phyloP scores from a whole-genome alignment of 768 basidiomycete genomes.

The Mycena floridula region DNA sequence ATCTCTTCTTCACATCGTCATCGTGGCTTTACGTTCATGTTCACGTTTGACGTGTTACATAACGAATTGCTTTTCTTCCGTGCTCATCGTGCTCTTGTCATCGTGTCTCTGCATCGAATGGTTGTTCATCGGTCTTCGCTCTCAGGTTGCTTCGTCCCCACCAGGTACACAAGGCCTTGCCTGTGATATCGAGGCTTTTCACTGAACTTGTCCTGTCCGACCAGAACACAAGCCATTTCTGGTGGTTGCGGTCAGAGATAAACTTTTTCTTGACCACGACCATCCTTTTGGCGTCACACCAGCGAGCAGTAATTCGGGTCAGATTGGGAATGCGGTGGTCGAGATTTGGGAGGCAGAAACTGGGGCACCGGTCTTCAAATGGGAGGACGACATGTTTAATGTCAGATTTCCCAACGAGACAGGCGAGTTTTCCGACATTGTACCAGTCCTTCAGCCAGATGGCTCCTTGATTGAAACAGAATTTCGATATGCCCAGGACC shows the following conservation, averaged over 20 bases:
- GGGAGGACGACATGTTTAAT: conserved; percentile 10
- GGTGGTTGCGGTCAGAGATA: conserved; percentile 6
- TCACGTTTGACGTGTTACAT: too few relatives aligned
- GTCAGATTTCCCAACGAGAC: background rate
- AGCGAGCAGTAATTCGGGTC: conserved; percentile 18
- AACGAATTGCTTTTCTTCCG: too few relatives aligned
- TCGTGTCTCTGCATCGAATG: too few relatives aligned
- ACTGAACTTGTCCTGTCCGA: conserved; percentile 17
- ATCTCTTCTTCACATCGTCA: too few relatives aligned
- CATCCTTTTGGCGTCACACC: conserved; percentile 19
- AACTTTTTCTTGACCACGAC: conserved; percentile 15
- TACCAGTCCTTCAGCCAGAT: too few relatives aligned
- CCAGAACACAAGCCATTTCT: conserved; percentile 19
- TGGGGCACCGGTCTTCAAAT: conserved; percentile 13
- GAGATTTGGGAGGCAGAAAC: conserved; percentile 17
- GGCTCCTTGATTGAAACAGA: too few relatives aligned
- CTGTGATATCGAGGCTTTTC: conserved; percentile 15
- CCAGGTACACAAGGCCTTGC: conserved; percentile 20
- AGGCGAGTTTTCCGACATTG: background rate
- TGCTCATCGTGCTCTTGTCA: too few relatives aligned
- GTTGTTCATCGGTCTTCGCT: too few relatives aligned
- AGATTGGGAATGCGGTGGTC: conserved; percentile 16
- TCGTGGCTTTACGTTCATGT: too few relatives aligned
- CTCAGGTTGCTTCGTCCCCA: conserved; percentile 20
- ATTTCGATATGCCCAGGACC: background rate